A percentile compares a stretch with the other conserved stretches of the same genome.
Conservation (phyloP, 2,329 filamentous ascomycete genomes). For the Aspergillus sp. region DNA sequence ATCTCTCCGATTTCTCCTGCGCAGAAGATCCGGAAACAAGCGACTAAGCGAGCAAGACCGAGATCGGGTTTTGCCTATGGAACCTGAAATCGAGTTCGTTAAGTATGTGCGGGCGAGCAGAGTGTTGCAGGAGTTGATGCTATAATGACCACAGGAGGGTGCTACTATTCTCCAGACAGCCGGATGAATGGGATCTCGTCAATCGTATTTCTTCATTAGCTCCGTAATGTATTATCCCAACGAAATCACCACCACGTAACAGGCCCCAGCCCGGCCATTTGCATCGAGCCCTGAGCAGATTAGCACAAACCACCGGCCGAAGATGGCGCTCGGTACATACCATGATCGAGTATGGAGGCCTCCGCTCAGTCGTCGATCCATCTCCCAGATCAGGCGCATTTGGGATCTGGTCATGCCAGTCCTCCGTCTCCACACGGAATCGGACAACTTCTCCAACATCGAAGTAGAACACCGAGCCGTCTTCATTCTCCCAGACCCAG, state of each 20-base stretch:
- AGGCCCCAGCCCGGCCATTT: slow-evolving; percentile 37
- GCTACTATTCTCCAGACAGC: too few species aligned
- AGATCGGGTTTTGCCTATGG: too few species aligned
- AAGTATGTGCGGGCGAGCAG: too few species aligned
- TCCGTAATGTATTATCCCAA: background rate
- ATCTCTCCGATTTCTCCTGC: too few species aligned
- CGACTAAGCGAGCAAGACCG: too few species aligned
- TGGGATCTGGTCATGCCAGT: slow-evolving; percentile 83
- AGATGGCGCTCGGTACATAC: slow-evolving; percentile 16
- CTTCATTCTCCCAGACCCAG: slow-evolving; percentile 73
- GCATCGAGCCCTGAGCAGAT: slow-evolving; percentile 35
- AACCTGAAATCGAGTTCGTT: too few species aligned
- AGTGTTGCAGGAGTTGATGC: too few species aligned
- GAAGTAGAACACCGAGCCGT: slow-evolving; percentile 68
- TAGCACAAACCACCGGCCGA: slow-evolving; percentile 4
- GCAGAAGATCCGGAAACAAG: too few species aligned
- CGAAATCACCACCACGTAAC: slow-evolving; percentile 37
- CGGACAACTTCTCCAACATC: slow-evolving; percentile 84
- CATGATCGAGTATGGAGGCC: slow-evolving; percentile 44
- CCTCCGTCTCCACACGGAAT: slow-evolving; percentile 75
- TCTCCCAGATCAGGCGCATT: slow-evolving; percentile 57
- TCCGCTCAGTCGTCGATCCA: slow-evolving; percentile 47
- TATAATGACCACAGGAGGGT: too few species aligned
- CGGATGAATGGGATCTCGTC: too few species aligned
- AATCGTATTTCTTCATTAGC: background rate